phyloP scores from a whole-genome alignment of 2,329 filamentous ascomycete species.

The Clarireedia paspali region DNA sequence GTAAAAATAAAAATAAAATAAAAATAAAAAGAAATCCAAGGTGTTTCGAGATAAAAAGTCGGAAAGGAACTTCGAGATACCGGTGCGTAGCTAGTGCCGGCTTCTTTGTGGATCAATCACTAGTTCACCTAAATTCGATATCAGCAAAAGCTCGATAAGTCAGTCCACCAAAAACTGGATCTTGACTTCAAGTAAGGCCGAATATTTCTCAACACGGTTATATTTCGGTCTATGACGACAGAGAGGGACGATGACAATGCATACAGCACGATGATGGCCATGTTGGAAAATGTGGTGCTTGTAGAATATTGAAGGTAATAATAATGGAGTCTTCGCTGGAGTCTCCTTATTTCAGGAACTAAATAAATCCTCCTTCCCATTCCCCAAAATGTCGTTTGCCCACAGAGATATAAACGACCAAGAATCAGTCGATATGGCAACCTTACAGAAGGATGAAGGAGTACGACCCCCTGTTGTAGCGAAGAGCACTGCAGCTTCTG shows the following conservation, averaged over 20 bases:
- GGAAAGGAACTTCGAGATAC: background rate
- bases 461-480: background rate
- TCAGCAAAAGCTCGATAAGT: background rate
- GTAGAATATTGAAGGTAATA: background rate
- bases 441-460: background rate
- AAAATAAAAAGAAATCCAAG: background rate
- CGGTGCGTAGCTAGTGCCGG: conserved; percentile 1
- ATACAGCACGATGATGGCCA: conserved; percentile 1
- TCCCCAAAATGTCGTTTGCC: background rate
- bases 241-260: conserved; percentile 4
- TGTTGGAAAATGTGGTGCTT: conserved; percentile 1
- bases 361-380: conserved; percentile 8
- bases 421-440: background rate
- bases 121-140: background rate
- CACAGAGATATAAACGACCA: background rate
- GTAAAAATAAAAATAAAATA: background rate
- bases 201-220: conserved; percentile 13
- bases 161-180: conserved; percentile 9
- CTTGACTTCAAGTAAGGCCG: conserved; percentile 8
- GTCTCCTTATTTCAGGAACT: conserved; percentile 7
- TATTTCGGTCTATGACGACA: conserved; percentile 21
- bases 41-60: background rate
- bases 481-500: background rate
- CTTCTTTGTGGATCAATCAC: conserved; percentile 8
- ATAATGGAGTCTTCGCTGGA: background rate